Conservation (phyloP, 2,329 filamentous ascomycete species). For the Neospermospora avenae region DNA sequence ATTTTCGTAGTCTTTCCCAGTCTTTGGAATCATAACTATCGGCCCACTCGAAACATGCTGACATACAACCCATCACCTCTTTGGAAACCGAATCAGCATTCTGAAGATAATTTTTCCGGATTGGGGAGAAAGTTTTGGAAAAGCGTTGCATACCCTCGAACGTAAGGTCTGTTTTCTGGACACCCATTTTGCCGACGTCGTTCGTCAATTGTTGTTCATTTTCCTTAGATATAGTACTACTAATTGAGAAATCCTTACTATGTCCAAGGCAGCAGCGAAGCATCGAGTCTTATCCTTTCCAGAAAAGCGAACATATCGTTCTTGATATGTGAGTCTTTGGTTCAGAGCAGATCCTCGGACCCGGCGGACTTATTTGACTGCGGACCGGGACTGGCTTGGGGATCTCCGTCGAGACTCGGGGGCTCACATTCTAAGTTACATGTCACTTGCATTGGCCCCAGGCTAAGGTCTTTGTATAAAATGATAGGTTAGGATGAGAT, state of each 20-base stretch:
- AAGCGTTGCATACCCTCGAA: slow-evolving; percentile 5
- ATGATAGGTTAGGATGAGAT: background rate
- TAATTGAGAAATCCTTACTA: background rate
- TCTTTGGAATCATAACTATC: slow-evolving; percentile 65
- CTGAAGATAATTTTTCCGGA: background rate
- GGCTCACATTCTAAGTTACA: background rate
- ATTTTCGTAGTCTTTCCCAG: slow-evolving; percentile 56
- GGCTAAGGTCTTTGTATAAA: background rate
- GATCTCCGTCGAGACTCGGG: slow-evolving; percentile 4
- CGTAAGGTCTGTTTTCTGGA: slow-evolving; percentile 6
- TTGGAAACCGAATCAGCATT: background rate
- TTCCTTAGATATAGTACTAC: background rate
- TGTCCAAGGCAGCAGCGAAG: background rate
- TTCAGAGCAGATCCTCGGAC: background rate
- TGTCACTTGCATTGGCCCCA: background rate
- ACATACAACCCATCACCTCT: slow-evolving; percentile 28
- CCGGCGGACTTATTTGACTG: background rate
- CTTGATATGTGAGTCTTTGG: background rate
- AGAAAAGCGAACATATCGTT: background rate
- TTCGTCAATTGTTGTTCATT: background rate
- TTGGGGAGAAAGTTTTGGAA: background rate
- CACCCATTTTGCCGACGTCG: slow-evolving; percentile 3
- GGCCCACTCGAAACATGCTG: slow-evolving; percentile 53
- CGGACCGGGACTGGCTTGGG: slow-evolving; percentile 1
- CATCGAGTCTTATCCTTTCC: background rate